Base-by-base conservation (phyloP, 148 eudicot genomes). In the Pharnaceum exiguum region DNA sequence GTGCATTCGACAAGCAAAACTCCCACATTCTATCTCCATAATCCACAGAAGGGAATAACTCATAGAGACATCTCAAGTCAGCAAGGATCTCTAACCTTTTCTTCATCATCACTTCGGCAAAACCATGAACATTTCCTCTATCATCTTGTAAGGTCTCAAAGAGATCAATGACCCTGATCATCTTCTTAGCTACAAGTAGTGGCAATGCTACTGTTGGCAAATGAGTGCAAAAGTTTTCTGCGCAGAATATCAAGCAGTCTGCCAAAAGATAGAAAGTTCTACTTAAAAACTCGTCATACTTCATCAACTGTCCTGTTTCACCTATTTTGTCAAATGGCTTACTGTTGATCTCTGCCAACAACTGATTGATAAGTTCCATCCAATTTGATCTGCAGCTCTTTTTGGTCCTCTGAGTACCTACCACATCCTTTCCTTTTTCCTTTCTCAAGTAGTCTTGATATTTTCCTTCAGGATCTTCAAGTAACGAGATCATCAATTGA, bases 141-240 rank as follows among this genome's bases (percentile, higher is more conserved):
- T 30, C n/a, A 15, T 27, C 39, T 39, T 39, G 49, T 8, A 80
- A 35, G 11, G 22, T 35, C 40, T 68, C 64, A 22, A 82, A 62
- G 37, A 70, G 17, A 35, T 51, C 40, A 37, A 73, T 27, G 26
- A 68, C 71, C 8, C 17, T 35, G 10, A 77, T 62, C 83, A 77
- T 84, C 33, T 59, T 44, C 47, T 60, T 60, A 3, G 44, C 75
- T 6, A 49, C 64, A 32, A 55, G 55, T 11, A 58, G 4, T 3
- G 79, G 45, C 29, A 81, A 31, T 5, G 23, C 23, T 10, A 68
- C 70, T 4, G 85, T 82, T 1, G 94, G 96, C 49, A 85, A 36
- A 42, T 89, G 89, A 4, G 85, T 81, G 47, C 50, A 78, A 35
- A 85, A 54, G 65, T 57, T 76, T 27, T 35, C 40, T 6, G 58